phyloP scores from a whole-genome alignment of 192 early-diverging fungal genomes.

The Backusella luteola region DNA sequence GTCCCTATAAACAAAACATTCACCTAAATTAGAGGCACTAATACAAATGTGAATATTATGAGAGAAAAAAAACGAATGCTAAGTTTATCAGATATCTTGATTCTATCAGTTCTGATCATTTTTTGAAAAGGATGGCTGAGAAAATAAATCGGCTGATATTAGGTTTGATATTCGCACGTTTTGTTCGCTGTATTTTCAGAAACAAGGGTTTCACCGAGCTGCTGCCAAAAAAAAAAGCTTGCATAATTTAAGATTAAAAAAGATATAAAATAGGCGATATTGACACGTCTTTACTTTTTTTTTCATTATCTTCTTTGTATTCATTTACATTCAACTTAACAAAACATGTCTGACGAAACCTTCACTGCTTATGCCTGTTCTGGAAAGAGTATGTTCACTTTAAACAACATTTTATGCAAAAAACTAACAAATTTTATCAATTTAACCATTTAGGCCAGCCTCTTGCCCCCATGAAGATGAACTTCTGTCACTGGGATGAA shows the following conservation, averaged over 20 bases:
- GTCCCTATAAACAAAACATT: not conserved
- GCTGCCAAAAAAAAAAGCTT: not conserved
- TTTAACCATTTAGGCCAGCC: not conserved
- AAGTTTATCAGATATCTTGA: not conserved
- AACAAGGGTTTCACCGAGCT: constrained; percentile 3
- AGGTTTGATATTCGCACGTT: not conserved
- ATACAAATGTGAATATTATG: not conserved
- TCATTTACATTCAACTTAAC: not conserved
- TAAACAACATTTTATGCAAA: not conserved
- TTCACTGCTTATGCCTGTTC: constrained; percentile 10
- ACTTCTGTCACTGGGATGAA: constrained; percentile 12
- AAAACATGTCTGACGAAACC: constrained; percentile 18
- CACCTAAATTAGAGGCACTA: not conserved
- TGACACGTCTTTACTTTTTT: not conserved
- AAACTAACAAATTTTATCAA: not conserved
- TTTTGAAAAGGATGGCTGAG: not conserved
- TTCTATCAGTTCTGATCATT: not conserved
- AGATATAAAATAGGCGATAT: not conserved
- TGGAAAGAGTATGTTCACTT: not conserved
- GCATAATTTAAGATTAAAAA: not conserved
- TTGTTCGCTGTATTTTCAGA: not conserved
- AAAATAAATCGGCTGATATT: not conserved
- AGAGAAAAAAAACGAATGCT: not conserved
- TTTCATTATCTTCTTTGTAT: not conserved
- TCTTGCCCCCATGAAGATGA: constrained; percentile 9